A percentile compares a stretch with the other conserved stretches of the same genome.
Conservation (phyloP, 2,329 filamentous ascomycete genomes). For the Fusarium denticulatum region DNA sequence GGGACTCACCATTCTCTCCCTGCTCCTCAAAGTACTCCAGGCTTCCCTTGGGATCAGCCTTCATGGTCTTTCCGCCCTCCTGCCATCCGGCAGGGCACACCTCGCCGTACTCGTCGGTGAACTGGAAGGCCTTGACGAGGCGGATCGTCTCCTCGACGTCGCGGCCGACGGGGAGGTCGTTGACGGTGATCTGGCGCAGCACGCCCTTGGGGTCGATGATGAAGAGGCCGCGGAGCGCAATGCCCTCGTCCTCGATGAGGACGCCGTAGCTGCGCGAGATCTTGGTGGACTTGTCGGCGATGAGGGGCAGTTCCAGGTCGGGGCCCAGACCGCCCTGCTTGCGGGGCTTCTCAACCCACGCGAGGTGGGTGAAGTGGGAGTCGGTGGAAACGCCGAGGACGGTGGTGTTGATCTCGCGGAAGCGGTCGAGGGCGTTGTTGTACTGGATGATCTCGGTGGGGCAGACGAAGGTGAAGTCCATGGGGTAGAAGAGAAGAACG, state of each 20-base stretch:
- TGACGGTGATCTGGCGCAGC: slow-evolving; percentile 71
- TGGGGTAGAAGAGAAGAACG: slow-evolving; percentile 72
- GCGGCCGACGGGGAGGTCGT: slow-evolving; percentile 72
- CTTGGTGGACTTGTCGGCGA: slow-evolving; percentile 70
- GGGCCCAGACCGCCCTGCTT: slow-evolving; percentile 70
- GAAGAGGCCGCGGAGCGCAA: slow-evolving; percentile 71
- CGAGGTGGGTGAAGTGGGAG: slow-evolving; percentile 65
- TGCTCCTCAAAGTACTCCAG: slow-evolving; percentile 57
- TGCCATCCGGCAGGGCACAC: slow-evolving; percentile 68
- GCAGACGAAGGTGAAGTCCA: slow-evolving; percentile 76
- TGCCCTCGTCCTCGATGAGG: slow-evolving; percentile 70
- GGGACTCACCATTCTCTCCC: slow-evolving; percentile 37
- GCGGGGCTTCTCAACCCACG: slow-evolving; percentile 67
- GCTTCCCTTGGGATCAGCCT: slow-evolving; percentile 62
- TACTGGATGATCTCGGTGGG: slow-evolving; percentile 73
- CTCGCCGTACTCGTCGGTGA: slow-evolving; percentile 85
- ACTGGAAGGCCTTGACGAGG: slow-evolving; percentile 79
- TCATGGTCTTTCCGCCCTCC: slow-evolving; percentile 59
- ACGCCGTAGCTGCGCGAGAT: slow-evolving; percentile 71
- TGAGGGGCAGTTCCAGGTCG: slow-evolving; percentile 67
- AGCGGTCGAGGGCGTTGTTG: slow-evolving; percentile 69
- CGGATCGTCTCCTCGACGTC: slow-evolving; percentile 72
- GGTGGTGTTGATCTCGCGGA: slow-evolving; percentile 66
- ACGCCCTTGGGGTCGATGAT: slow-evolving; percentile 72
- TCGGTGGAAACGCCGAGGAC: slow-evolving; percentile 72